Percentiles rank a stretch among this genome's conserved stretches.
These are phyloP conservation scores for Gentiana dahurica DNA, from an alignment of 257 asterid genomes.

Conservation along the genomic window DNA sequence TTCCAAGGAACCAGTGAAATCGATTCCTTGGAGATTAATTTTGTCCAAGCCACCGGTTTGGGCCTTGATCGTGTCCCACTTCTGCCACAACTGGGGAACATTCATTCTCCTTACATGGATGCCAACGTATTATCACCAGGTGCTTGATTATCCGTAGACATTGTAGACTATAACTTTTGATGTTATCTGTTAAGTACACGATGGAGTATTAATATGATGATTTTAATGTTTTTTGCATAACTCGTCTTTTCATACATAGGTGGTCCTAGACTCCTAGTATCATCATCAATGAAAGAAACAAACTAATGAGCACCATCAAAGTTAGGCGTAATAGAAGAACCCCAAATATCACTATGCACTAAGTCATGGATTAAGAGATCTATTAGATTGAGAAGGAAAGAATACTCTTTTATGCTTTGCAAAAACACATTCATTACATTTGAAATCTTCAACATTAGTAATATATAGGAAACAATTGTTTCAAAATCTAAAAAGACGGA, in stretches of 20 bases:
- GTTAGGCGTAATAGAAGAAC: too few species aligned
- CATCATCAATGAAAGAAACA: too few species aligned
- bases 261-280: too few species aligned
- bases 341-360: too few species aligned
- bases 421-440: too few species aligned
- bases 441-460: too few species aligned
- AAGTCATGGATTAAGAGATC: too few species aligned
- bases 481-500: too few species aligned
- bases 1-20: slow-evolving; percentile 65
- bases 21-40: slow-evolving; percentile 78
- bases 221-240: neutral
- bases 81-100: slow-evolving; percentile 96
- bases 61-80: slow-evolving; percentile 79
- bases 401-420: too few species aligned
- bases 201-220: neutral
- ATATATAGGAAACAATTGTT: too few species aligned
- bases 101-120: slow-evolving; percentile 92
- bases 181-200: neutral
- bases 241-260: neutral
- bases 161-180: neutral
- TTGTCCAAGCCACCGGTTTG: slow-evolving; percentile 82
- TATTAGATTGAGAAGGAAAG: too few species aligned
- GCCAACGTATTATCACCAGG: slow-evolving; percentile 97
- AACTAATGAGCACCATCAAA: too few species aligned
- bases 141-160: slow-evolving; percentile 8